These are phyloP conservation scores for Aspergillus intermedius DNA, from an alignment of 2,329 filamentous ascomycete genomes.

Conservation along the genomic window DNA sequence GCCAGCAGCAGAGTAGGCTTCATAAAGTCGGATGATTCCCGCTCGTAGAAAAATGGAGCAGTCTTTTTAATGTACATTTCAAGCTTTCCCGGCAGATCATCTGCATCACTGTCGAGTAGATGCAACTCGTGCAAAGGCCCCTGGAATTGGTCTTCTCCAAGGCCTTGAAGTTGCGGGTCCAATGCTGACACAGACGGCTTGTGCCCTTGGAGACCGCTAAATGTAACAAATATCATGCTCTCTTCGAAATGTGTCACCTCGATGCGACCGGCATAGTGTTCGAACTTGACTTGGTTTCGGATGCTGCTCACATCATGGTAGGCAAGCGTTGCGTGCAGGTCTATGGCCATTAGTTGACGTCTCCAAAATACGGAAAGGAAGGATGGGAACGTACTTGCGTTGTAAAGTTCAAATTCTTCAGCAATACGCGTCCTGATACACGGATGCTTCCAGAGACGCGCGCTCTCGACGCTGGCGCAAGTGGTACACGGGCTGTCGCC, in stretches of 20 bases:
- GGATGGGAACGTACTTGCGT: slow-evolving; percentile 35
- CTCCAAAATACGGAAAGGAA: neutral
- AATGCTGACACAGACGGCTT: slow-evolving; percentile 31
- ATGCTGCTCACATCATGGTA: slow-evolving; percentile 46
- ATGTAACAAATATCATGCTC: slow-evolving; percentile 43
- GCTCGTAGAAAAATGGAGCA: slow-evolving; percentile 40
- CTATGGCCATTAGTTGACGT: slow-evolving; percentile 20
- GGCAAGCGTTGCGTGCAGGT: slow-evolving; percentile 47
- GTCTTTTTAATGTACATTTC: slow-evolving; percentile 50
- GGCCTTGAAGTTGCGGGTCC: slow-evolving; percentile 37
- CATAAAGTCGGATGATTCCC: slow-evolving; percentile 47
- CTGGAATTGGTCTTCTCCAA: slow-evolving; percentile 35
- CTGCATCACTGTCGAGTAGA: slow-evolving; percentile 44
- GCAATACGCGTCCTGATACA: slow-evolving; percentile 54
- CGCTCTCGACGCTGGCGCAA: slow-evolving; percentile 54
- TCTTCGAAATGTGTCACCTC: slow-evolving; percentile 52
- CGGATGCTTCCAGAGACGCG: slow-evolving; percentile 55
- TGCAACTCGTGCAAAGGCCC: slow-evolving; percentile 37
- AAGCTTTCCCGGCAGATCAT: slow-evolving; percentile 47
- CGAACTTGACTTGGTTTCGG: slow-evolving; percentile 44
- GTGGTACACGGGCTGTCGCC: slow-evolving; percentile 55
- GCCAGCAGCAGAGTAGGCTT: slow-evolving; percentile 42
- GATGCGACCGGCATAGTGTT: slow-evolving; percentile 46
- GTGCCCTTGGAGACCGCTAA: slow-evolving; percentile 36
- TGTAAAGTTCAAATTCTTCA: slow-evolving; percentile 54